phyloP scores from a whole-genome alignment of 805 yeast genomes.

The Candida taoyuanica region DNA sequence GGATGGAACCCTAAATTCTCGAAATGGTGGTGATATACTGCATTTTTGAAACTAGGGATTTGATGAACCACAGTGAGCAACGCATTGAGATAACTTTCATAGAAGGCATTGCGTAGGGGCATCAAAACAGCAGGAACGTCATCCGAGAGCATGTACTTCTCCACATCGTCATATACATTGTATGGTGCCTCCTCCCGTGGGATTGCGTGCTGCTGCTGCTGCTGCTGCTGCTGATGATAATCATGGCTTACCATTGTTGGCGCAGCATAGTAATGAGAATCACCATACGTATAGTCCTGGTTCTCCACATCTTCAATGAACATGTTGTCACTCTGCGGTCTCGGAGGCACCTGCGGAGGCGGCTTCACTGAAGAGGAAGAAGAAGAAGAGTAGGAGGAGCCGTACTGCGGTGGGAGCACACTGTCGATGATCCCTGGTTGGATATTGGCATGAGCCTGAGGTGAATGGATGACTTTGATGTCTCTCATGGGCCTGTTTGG shows the following conservation, averaged over 20 bases:
- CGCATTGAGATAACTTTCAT: constrained; percentile 40
- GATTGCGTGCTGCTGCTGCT: background rate
- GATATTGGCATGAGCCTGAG: constrained; percentile 5
- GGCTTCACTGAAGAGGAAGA: no score
- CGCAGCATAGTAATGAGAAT: background rate
- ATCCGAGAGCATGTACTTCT: constrained; percentile 23
- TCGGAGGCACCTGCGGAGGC: constrained; percentile 2
- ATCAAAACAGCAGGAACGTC: constrained; percentile 31
- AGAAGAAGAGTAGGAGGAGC: no score
- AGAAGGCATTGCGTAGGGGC: constrained; percentile 29
- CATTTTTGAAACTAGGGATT: constrained; percentile 31
- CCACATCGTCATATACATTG: constrained; percentile 30
- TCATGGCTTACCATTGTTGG: background rate
- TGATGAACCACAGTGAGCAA: constrained; percentile 36
- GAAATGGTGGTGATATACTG: constrained; percentile 30
- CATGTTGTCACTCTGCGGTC: constrained; percentile 1
- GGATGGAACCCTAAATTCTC: constrained; percentile 33
- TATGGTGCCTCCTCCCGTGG: constrained; percentile 6
- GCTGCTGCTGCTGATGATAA: background rate
- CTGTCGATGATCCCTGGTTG: constrained; percentile 2
- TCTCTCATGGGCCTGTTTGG: background rate
- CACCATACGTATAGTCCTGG: background rate
- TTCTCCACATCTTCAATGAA: constrained; percentile 1
- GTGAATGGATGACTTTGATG: no score
- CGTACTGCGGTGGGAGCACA: constrained; percentile 1